Evolutionary conservation across 2,329 filamentous ascomycete genomes (phyloP).

Genomic region (Fusarium sp.): DNA sequence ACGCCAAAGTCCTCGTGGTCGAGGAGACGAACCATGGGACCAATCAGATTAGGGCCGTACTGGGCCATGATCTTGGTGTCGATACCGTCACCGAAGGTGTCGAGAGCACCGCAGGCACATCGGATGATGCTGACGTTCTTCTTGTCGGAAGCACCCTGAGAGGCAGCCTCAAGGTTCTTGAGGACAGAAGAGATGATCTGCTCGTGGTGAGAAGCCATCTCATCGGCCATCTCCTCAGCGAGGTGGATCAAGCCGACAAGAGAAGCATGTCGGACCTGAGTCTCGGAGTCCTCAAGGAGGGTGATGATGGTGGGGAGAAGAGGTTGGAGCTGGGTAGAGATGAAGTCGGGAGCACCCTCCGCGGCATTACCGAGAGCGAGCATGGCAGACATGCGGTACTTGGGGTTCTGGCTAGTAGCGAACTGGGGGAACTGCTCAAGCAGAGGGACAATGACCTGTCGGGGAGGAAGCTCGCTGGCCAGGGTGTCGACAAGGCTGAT

Average conservation of each 20-base stretch:
- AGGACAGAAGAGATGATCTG: slow-evolving; percentile 85
- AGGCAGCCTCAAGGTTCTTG: slow-evolving; percentile 87
- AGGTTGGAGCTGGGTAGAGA: slow-evolving; percentile 88
- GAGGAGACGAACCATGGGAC: slow-evolving; percentile 85
- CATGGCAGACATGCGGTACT: slow-evolving; percentile 89
- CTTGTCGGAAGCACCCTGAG: slow-evolving; percentile 74
- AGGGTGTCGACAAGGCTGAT: slow-evolving; percentile 90
- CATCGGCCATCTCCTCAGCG: slow-evolving; percentile 92
- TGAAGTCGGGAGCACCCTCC: slow-evolving; percentile 96
- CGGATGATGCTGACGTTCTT: slow-evolving; percentile 88
- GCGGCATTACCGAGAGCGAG: slow-evolving; percentile 93
- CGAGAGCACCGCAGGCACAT: slow-evolving; percentile 88
- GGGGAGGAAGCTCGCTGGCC: slow-evolving; percentile 86
- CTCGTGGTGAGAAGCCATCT: slow-evolving; percentile 86
- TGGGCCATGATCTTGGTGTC: slow-evolving; percentile 78
- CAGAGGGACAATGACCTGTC: slow-evolving; percentile 92
- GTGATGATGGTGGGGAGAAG: slow-evolving; percentile 87
- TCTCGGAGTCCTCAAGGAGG: slow-evolving; percentile 85
- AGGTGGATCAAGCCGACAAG: slow-evolving; percentile 89
- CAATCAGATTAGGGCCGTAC: slow-evolving; percentile 85
- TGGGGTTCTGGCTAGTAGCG: slow-evolving; percentile 77
- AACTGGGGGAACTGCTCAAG: slow-evolving; percentile 87
- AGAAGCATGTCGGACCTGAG: slow-evolving; percentile 85
- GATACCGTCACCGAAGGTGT: slow-evolving; percentile 90
- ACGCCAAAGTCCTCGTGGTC: slow-evolving; percentile 87